Evolutionary conservation across 1,139 yeast species (phyloP), one percentile per base, ranked within the genome.

Genomic region (Magnusiomyces suaveolens): DNA sequence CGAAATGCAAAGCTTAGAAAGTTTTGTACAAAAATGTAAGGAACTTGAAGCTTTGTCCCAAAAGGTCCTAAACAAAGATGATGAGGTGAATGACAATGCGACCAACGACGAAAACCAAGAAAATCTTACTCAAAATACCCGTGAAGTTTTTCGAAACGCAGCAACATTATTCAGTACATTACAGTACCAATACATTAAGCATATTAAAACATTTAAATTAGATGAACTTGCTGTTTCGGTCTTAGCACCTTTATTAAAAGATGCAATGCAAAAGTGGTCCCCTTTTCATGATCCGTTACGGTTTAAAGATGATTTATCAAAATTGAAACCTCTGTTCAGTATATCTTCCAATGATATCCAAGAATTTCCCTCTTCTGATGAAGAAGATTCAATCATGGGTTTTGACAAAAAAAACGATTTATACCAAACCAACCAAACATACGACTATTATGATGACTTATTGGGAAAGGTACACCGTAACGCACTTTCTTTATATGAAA

Each of bases 261-360:
- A 52, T 1, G 53, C 64, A 1, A 56, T 75, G 29, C 59, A 60
- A 0, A 14, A 52, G 1, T 77, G 81, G 79, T 64, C 71, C 48
- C 75, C 77, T 0, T 57, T 67, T 2, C 62, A 65, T 14, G 62
- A 73, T n/a, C 62, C 74, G 2, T 58, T 58, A 0, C 53, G 50
- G 20, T 61, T 65, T 46, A 55, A 66, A 1, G 69, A 67, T 14
- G 56, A 58, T 16, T 57, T 75, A 20, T 21, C 59, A 0, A 56
- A 58, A 2, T 69, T 71, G 69, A 62, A 62, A 14, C 38, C 56
- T 0, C 33, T 66, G 2, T 56, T 69, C 1, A 58, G 60, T 10
- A 57, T 60, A 6, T 52, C 53, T 4, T 4, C 8, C 20, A 6
- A 38, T 4, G 12, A 12, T 12, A 8, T 12, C 12, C 36, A 29